phyloP scores from a whole-genome alignment of 1,139 yeast genomes.

The Debaryomycetaceae sp. region DNA sequence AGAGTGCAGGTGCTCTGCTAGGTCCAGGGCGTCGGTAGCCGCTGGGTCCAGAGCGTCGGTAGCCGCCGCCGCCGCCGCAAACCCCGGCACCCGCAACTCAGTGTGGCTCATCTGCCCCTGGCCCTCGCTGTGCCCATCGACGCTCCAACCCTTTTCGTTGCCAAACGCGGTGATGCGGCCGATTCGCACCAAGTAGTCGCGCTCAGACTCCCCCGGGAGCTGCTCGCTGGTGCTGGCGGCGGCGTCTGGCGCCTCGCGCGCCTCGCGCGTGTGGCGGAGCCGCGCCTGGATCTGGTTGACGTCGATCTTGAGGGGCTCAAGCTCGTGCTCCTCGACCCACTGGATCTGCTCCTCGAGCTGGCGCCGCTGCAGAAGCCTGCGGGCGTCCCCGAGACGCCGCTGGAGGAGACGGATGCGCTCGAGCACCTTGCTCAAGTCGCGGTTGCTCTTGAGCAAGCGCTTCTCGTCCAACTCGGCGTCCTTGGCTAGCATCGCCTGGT shows the following conservation, averaged over 20 bases:
- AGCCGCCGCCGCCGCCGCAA: constrained; percentile 15
- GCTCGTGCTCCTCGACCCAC: constrained; percentile 47
- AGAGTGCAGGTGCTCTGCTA: neutral
- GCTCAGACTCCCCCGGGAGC: constrained; percentile 68
- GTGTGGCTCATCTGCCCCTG: constrained; percentile 25
- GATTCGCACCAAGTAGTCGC: constrained; percentile 76
- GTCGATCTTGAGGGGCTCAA: constrained; percentile 54
- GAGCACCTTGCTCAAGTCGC: constrained; percentile 39
- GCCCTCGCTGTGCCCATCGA: constrained; percentile 13
- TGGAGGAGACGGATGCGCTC: constrained; percentile 44
- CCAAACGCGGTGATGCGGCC: constrained; percentile 97
- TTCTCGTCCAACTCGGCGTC: constrained; percentile 73
- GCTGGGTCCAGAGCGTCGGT: constrained; percentile 10
- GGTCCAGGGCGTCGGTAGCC: constrained; percentile 8
- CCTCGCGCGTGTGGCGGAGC: constrained; percentile 29
- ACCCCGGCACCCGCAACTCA: constrained; percentile 36
- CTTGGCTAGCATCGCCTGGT: constrained; percentile 51
- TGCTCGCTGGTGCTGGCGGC: constrained; percentile 17
- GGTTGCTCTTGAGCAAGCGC: constrained; percentile 62
- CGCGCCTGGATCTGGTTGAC: constrained; percentile 61
- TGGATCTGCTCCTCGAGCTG: constrained; percentile 52
- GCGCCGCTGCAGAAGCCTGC: constrained; percentile 63
- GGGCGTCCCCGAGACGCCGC: constrained; percentile 45
- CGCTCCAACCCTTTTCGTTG: constrained; percentile 51
- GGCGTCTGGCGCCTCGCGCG: constrained; percentile 15